These are phyloP conservation scores for Pythium folliculosum DNA, from an alignment of 352 stramenopile species.

Conservation along the genomic window DNA sequence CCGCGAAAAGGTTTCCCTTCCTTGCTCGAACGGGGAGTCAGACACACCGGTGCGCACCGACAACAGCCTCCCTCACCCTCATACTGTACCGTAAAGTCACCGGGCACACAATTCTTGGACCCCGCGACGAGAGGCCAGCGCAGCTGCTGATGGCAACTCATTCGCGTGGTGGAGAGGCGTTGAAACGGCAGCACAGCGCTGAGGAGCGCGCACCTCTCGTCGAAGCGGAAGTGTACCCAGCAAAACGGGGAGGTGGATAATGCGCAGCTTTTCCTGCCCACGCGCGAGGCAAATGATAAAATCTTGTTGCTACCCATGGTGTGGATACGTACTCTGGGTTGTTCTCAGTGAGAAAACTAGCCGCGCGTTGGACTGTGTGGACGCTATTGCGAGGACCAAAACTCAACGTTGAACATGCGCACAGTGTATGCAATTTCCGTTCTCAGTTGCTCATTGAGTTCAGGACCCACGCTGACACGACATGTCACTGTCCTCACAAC, in stretches of 20 bases:
- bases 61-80: background rate
- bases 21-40: background rate
- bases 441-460: background rate
- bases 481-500: background rate
- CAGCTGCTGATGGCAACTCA: background rate
- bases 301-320: background rate
- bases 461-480: background rate
- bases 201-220: background rate
- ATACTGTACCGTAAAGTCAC: background rate
- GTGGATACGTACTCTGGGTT: background rate
- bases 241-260: background rate
- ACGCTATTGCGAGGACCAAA: background rate
- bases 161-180: background rate
- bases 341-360: slow-evolving; percentile 3
- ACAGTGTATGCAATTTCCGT: too few species aligned
- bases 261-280: background rate
- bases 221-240: background rate
- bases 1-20: background rate
- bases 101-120: background rate
- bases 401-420: background rate
- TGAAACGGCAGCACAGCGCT: background rate
- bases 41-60: too few species aligned
- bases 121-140: background rate
- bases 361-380: background rate
- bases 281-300: background rate